A percentile compares a stretch with the other conserved stretches of the same genome.
Evolutionary conservation across 177 flowering plant genomes (phyloP).

Genomic region (Vitis hybrid): DNA sequence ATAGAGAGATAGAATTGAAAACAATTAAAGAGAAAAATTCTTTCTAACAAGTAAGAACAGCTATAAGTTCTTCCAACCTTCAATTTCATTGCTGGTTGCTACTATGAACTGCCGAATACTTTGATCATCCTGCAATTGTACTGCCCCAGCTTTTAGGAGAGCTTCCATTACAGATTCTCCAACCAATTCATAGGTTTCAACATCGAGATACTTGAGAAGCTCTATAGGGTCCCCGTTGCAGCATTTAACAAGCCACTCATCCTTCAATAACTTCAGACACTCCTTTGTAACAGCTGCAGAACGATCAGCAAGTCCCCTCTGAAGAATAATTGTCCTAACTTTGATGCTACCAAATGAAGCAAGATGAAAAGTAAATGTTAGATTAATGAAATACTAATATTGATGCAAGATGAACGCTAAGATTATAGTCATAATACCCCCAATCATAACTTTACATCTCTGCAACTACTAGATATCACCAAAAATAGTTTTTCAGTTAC

Average conservation of each 20-base stretch:
- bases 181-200: constrained; percentile 91
- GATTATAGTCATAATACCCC: background rate
- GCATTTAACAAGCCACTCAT: constrained; percentile 80
- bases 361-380: constrained; percentile 5
- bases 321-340: constrained; percentile 73
- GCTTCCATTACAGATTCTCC: constrained; percentile 80
- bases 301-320: constrained; percentile 91
- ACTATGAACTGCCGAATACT: constrained; percentile 47
- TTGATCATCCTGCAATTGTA: constrained; percentile 48
- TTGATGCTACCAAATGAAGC: constrained; percentile 62
- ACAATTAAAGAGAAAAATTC: background rate
- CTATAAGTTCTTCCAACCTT: constrained; percentile 42
- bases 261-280: constrained; percentile 80
- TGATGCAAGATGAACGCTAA: background rate
- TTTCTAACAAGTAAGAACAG: background rate
- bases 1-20: background rate
- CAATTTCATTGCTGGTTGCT: constrained; percentile 27
- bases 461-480: no score
- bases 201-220: constrained; percentile 93
- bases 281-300: constrained; percentile 68
- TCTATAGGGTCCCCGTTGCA: constrained; percentile 74
- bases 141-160: constrained; percentile 60
- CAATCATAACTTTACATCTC: no score
- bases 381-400: background rate
- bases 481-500: no score